Percentiles rank a stretch among this genome's conserved stretches.
Conservation (phyloP, 2,329 filamentous ascomycete genomes). For the Aspergillus sp. region DNA sequence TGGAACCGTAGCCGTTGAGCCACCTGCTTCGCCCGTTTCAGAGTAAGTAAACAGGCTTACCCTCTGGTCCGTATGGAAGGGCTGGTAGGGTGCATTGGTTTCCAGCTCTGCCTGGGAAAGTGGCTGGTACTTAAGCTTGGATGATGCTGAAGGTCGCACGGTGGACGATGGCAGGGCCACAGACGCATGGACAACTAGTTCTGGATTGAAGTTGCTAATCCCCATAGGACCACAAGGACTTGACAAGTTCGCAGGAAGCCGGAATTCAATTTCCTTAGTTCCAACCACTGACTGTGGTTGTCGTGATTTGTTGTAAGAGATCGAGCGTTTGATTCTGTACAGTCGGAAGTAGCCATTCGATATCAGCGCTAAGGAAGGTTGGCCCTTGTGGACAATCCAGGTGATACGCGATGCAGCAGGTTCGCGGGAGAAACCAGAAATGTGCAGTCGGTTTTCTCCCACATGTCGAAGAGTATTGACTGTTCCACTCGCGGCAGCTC, state of each 20-base stretch:
- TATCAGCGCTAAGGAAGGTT: conserved; percentile 44
- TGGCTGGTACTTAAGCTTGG: conserved; percentile 50
- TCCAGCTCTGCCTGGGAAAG: conserved; percentile 85
- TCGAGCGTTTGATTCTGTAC: conserved; percentile 41
- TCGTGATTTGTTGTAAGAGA: conserved; percentile 55
- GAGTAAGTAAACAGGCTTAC: conserved; percentile 73
- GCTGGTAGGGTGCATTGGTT: conserved; percentile 91
- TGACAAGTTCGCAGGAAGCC: conserved; percentile 63
- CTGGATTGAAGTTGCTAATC: conserved; percentile 55
- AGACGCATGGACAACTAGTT: conserved; percentile 33
- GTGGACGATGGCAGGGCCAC: conserved; percentile 42
- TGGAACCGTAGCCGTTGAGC: conserved; percentile 41
- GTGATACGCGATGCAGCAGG: conserved; percentile 43
- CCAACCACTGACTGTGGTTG: conserved; percentile 55
- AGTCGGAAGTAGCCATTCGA: conserved; percentile 47
- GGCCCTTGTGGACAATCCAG: conserved; percentile 47
- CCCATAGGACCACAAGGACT: conserved; percentile 58
- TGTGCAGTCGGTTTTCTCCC: conserved; percentile 50
- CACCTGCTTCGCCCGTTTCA: conserved; percentile 34
- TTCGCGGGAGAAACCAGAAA: conserved; percentile 41
- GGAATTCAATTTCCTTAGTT: conserved; percentile 65
- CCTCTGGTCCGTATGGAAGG: conserved; percentile 87
- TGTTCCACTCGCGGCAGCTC: conserved; percentile 49
- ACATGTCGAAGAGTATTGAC: conserved; percentile 49
- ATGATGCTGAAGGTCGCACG: conserved; percentile 44